Percentiles rank a stretch among this genome's conserved stretches.
Conservation (phyloP, 495 filamentous ascomycete species). For the Talaromyces trachyspermus region DNA sequence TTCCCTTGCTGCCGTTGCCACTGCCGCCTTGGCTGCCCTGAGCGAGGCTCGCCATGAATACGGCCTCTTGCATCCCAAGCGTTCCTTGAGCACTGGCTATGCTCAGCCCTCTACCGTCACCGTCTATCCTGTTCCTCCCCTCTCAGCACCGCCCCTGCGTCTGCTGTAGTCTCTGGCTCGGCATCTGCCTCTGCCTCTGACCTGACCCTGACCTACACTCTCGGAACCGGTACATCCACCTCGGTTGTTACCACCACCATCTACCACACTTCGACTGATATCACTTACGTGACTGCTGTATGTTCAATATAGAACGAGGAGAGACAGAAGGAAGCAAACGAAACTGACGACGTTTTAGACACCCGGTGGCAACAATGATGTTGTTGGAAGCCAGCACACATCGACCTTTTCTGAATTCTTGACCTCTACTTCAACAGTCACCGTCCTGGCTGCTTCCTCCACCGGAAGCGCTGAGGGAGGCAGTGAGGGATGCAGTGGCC, state of each 20-base stretch:
- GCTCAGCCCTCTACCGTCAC: conserved; percentile 13
- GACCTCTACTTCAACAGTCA: conserved; percentile 21
- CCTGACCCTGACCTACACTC: conserved; percentile 54
- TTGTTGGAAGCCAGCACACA: conserved; percentile 14
- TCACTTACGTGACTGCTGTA: conserved; percentile 34
- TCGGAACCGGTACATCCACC: conserved; percentile 44
- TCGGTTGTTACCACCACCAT: conserved; percentile 52
- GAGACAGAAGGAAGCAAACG: not conserved
- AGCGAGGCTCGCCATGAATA: conserved; percentile 31
- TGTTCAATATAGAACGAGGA: conserved; percentile 13
- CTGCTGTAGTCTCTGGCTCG: conserved; percentile 3
- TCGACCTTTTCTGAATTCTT: conserved; percentile 2
- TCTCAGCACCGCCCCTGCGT: conserved; percentile 14
- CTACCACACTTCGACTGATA: conserved; percentile 36
- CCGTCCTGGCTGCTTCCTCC: conserved; percentile 22
- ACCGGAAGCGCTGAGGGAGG: conserved; percentile 10
- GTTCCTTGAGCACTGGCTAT: conserved; percentile 10
- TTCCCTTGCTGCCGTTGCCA: conserved; percentile 37
- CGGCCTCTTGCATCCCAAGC: conserved; percentile 14
- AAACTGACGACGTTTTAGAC: conserved; percentile 9
- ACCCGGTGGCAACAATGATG: conserved; percentile 9
- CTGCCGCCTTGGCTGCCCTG: conserved; percentile 41
- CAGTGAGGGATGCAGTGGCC: conserved; percentile 5
- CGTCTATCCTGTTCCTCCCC: conserved; percentile 11
- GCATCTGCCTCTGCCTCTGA: conserved; percentile 27